A percentile compares a stretch with the other conserved stretches of the same genome.
These are phyloP conservation scores for Candida pseudoviswanathii DNA, from an alignment of 1,139 yeast genomes.

Conservation along the genomic window DNA sequence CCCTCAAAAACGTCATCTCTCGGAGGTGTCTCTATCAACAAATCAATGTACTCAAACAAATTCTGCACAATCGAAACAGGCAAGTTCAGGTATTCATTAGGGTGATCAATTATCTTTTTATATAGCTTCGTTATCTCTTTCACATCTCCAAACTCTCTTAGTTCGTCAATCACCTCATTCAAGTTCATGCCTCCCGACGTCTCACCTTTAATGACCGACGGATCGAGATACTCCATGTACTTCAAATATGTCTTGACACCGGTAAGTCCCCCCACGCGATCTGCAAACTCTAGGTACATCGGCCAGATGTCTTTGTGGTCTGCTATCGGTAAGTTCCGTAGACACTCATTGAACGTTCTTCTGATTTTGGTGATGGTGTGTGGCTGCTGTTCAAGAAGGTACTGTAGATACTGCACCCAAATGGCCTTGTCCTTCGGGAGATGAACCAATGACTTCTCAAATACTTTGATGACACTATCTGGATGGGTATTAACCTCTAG, in stretches of 20 bases:
- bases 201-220: constrained; percentile 12
- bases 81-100: constrained; percentile 17
- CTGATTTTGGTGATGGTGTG: constrained; percentile 48
- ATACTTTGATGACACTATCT: constrained; percentile 41
- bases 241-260: constrained; percentile 46
- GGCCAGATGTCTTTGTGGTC: constrained; percentile 69
- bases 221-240: constrained; percentile 36
- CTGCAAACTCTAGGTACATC: constrained; percentile 54
- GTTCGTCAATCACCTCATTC: constrained; percentile 23
- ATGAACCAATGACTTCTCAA: constrained; percentile 38
- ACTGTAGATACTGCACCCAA: constrained; percentile 59
- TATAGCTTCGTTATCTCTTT: constrained; percentile 20
- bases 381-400: constrained; percentile 35
- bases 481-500: constrained; percentile 35
- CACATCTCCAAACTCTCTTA: constrained; percentile 27
- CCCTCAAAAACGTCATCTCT: constrained; percentile 10
- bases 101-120: constrained; percentile 15
- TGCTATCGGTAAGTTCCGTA: constrained; percentile 50
- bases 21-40: constrained; percentile 27
- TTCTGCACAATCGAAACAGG: constrained; percentile 25
- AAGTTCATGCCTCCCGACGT: constrained; percentile 12
- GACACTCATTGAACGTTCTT: constrained; percentile 52
- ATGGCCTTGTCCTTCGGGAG: constrained; percentile 49
- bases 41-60: constrained; percentile 51
- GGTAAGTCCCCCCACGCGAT: constrained; percentile 43